phyloP scores from a whole-genome alignment of 345 rosid genomes.

The Eucalyptus pumila region DNA sequence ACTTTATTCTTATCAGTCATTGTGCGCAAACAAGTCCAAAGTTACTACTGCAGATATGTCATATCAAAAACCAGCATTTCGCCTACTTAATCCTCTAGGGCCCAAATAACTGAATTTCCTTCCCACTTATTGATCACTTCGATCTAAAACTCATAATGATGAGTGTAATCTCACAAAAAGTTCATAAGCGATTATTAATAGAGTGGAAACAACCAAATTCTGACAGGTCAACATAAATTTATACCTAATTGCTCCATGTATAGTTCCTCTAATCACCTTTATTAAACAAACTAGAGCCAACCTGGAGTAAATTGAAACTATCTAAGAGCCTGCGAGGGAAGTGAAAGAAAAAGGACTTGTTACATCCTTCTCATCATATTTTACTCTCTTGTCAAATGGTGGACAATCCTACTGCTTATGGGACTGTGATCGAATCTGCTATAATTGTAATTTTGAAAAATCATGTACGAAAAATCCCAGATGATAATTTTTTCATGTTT shows the following conservation, averaged over 20 bases:
- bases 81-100: background rate
- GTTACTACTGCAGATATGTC: background rate
- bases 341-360: background rate
- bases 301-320: background rate
- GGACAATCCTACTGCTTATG: background rate
- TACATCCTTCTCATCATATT: background rate
- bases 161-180: background rate
- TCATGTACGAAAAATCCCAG: background rate
- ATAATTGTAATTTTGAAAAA: background rate
- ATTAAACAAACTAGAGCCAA: background rate
- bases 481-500: background rate
- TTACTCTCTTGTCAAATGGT: background rate
- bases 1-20: background rate
- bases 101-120: background rate
- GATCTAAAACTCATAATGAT: background rate
- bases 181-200: background rate
- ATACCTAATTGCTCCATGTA: background rate
- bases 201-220: background rate
- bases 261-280: background rate
- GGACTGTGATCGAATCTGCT: too few species aligned
- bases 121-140: background rate
- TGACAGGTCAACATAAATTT: background rate
- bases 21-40: background rate
- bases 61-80: background rate
- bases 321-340: background rate